Base-by-base conservation (phyloP, 2,329 filamentous ascomycete genomes). In the Sporothrix pallida region DNA sequence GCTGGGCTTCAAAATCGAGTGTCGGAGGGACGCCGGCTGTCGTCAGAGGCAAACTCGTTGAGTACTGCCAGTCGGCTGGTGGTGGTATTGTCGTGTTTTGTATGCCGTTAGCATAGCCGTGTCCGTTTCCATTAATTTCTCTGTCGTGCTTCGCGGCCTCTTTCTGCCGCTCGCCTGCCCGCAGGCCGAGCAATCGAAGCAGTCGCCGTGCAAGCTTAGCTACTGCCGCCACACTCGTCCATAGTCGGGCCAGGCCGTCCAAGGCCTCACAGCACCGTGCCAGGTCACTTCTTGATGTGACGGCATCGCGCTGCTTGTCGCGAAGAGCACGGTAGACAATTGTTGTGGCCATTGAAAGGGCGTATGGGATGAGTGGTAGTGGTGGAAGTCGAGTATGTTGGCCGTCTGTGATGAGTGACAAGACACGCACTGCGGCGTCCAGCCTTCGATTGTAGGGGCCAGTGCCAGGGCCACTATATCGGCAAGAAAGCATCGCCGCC, bases 321-420 rank as follows among this genome's bases (percentile, higher is more conserved):
- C 68, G 68, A 12, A 70, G 68, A 31, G 68, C 68, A 6, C 68
- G 50, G 68, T 70, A 70, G 12, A 70, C 52, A 2, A 70, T 37
- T 0, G 68, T 70, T 1, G 68, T 70, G 17, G 68, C 31, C 68
- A 70, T 70, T 17, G 68, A 70, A 17, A 70, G 54, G 10, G 68
- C 68, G 37, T 70, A 70, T 9, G 68, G 68, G 1, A 70, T 37
- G 37, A 70, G 50, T 0, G 68, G 68, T 5, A 70, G 52, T 3
- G 68, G 50, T 2, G 68, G 50, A n/a, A 58, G 50, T 37, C 20
- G n/a, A 5, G 42, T 23, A n/a, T 67, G 62, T 42, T 67, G 42
- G 42, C 62, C 62, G 20, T 48, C 63, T 6, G 44, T 50, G 13
- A 68, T 31, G 12, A 68, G 44, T 15, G 23, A 31, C 7, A 68